phyloP scores from a whole-genome alignment of 2,329 filamentous ascomycete species.

The Ophiostoma pallidulum region DNA sequence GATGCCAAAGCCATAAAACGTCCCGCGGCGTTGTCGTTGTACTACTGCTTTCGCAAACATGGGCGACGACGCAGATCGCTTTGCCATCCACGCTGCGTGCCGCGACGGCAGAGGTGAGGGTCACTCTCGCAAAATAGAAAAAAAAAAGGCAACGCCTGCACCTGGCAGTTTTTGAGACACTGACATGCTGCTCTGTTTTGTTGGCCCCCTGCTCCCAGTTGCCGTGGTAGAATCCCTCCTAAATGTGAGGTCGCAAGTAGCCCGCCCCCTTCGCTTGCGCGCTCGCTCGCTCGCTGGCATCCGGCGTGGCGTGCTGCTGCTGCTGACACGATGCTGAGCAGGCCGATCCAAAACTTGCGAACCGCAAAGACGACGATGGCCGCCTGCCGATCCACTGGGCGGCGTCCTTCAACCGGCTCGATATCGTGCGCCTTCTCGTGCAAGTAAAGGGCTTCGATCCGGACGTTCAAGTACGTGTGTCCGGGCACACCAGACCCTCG shows the following conservation, averaged over 20 bases:
- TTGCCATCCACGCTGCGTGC: slow-evolving; percentile 77
- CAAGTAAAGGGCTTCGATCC: slow-evolving; percentile 68
- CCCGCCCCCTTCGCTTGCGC: no score
- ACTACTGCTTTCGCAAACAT: neutral
- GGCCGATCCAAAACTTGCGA: slow-evolving; percentile 71
- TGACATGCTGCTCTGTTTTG: neutral
- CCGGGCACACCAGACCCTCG: no score
- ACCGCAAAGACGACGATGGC: slow-evolving; percentile 69
- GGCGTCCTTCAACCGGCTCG: slow-evolving; percentile 66
- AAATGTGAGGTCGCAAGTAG: slow-evolving; percentile 4
- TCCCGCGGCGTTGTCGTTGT: neutral
- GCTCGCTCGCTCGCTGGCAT: neutral
- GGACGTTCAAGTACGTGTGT: slow-evolving; percentile 58
- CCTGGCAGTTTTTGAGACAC: neutral
- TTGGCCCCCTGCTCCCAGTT: no score
- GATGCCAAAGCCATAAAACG: neutral
- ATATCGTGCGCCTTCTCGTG: slow-evolving; percentile 64
- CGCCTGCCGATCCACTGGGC: slow-evolving; percentile 94
- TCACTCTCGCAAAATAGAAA: neutral
- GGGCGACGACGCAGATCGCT: slow-evolving; percentile 38
- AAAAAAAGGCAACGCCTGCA: no score
- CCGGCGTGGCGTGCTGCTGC: no score
- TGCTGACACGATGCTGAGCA: slow-evolving; percentile 29
- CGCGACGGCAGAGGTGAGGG: slow-evolving; percentile 70
- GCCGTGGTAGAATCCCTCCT: slow-evolving; percentile 60